These are phyloP conservation scores for Hyaloscypha hepaticicola DNA, from an alignment of 495 filamentous ascomycete species.

Conservation along the genomic window DNA sequence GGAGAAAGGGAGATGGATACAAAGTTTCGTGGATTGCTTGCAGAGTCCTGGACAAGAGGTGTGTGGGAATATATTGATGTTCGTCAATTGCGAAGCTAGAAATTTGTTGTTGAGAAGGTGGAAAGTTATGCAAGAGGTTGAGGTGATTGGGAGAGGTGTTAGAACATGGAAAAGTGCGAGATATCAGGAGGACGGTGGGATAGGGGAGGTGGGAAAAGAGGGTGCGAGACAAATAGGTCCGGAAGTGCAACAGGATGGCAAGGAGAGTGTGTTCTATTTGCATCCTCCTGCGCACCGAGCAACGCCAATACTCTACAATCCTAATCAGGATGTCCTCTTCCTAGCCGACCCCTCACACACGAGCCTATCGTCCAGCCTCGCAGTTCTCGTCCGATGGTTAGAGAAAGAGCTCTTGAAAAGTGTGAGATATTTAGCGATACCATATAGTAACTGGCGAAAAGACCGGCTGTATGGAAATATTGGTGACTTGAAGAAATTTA, in stretches of 20 bases:
- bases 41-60: background rate
- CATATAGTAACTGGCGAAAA: slow-evolving; percentile 1
- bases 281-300: background rate
- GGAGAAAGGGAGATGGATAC: background rate
- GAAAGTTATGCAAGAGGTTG: background rate
- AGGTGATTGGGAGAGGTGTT: background rate
- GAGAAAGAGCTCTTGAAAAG: background rate
- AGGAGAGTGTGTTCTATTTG: background rate
- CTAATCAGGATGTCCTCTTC: background rate
- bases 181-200: background rate
- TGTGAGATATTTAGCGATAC: background rate
- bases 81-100: background rate
- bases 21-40: background rate
- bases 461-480: background rate
- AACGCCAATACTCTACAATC: background rate
- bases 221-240: background rate
- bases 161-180: background rate
- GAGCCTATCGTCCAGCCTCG: background rate
- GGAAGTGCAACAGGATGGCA: background rate
- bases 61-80: background rate
- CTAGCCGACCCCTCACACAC: background rate
- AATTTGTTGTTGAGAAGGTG: background rate
- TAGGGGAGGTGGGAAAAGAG: too few relatives aligned
- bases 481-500: background rate
- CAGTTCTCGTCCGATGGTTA: background rate